Conservation (phyloP, 106 monocot genomes). For the Chionographis japonica region DNA sequence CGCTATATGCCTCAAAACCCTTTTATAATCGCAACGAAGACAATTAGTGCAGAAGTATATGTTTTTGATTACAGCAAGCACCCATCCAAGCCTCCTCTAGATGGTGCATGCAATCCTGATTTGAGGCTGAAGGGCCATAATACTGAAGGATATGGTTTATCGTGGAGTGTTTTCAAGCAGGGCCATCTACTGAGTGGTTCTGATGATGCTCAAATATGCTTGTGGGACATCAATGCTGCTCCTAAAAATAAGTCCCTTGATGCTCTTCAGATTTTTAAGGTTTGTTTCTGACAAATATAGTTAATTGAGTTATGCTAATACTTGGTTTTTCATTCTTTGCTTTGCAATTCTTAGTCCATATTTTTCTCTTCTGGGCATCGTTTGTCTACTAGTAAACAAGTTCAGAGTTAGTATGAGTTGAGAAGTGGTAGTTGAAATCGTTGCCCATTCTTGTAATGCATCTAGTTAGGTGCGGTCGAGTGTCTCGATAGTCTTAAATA, state of each 20-base stretch:
- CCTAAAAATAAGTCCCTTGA: conserved; percentile 85
- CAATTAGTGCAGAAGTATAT: conserved; percentile 91
- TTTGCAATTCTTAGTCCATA: neutral
- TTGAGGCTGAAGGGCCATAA: conserved; percentile 86
- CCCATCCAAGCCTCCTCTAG: conserved; percentile 88
- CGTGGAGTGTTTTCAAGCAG: conserved; percentile 93
- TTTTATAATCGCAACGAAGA: conserved; percentile 95
- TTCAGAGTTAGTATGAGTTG: too few relatives aligned
- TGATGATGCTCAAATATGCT: conserved; percentile 97
- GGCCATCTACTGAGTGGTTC: conserved; percentile 94
- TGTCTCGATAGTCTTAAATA: too few relatives aligned
- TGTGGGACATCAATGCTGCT: conserved; percentile 93
- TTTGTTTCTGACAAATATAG: conserved; percentile 7
- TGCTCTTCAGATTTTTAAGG: conserved; percentile 97
- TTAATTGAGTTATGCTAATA: neutral
- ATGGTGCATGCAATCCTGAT: conserved; percentile 91
- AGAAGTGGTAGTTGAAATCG: too few relatives aligned
- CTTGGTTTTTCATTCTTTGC: neutral
- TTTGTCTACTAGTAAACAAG: too few relatives aligned
- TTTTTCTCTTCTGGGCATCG: too few relatives aligned
- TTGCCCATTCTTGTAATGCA: too few relatives aligned
- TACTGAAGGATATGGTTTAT: conserved; percentile 97
- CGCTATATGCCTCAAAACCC: conserved; percentile 99
- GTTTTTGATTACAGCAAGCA: conserved; percentile 99
- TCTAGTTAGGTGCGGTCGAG: too few relatives aligned